Conservation (phyloP, 345 rosid genomes). For the Durio zibethinus region DNA sequence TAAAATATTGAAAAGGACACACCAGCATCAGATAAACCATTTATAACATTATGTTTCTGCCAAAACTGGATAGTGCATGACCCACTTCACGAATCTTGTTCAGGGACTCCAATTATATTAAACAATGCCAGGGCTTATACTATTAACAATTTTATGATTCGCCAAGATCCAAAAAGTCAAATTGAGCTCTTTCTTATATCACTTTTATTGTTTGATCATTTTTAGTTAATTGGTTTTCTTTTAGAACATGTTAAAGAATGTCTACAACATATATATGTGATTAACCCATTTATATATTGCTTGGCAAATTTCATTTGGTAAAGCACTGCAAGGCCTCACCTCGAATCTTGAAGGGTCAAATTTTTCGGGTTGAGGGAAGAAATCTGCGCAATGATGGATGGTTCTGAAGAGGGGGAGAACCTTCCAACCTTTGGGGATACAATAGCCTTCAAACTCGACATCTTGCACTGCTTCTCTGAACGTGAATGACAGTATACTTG, state of each 20-base stretch:
- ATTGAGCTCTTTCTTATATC: no score
- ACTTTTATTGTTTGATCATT: no score
- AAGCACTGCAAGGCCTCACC: conserved; percentile 33
- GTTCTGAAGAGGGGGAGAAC: conserved; percentile 89
- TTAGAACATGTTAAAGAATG: no score
- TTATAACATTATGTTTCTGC: conserved; percentile 31
- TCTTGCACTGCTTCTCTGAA: conserved; percentile 91
- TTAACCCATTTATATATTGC: no score
- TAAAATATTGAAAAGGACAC: conserved; percentile 27
- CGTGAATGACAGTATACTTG: conserved; percentile 87
- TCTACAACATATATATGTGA: no score
- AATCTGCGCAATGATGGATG: conserved; percentile 73
- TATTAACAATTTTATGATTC: background rate
- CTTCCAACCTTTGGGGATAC: conserved; percentile 97
- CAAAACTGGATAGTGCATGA: conserved; percentile 21
- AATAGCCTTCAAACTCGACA: conserved; percentile 68
- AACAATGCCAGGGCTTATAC: background rate
- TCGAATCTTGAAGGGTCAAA: conserved; percentile 90
- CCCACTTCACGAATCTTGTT: conserved; percentile 17
- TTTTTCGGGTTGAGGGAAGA: conserved; percentile 70
- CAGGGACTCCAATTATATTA: background rate
- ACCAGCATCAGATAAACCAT: conserved; percentile 1
- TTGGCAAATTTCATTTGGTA: background rate
- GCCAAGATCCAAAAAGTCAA: background rate
- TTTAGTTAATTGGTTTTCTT: no score